Base-by-base conservation (phyloP, 1,139 yeast species). In the Nakaseomyces nivariensis region DNA sequence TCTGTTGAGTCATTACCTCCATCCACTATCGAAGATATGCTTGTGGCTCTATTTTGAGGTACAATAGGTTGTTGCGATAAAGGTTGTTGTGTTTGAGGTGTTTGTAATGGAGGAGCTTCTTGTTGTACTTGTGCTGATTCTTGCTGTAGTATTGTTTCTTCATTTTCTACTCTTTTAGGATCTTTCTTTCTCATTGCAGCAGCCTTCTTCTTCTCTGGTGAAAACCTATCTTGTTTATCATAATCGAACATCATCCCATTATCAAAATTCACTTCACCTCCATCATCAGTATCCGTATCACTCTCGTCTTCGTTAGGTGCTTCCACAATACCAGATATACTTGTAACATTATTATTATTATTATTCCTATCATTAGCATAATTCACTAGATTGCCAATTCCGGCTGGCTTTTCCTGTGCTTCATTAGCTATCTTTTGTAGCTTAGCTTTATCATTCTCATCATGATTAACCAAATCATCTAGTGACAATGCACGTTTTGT, bases 381-480 rank as follows among this genome's bases (percentile, higher is more conserved):
- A 27, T 51, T 22, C 40, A 44, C 17, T 45, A 38, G 7, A 17
- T 33, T 34, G 31, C 47, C 45, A 33, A 34, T 34, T 13, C 36
- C 31, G 31, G 37, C 44, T 8, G 37, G 46, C 25, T 37, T 49
- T 17, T 42, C 49, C 24, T 41, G 34, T 41, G n/a, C 34, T 13
- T 41, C 47, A n/a, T 51, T 52, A 6, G 48, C 41, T 33, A 53
- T 44, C 52, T 53, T 52, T 46, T 53, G 58, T 47, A 56, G 38
- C 52, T 53, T 51, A 4, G 22, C 38, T 40, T 55, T 55, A 31
- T 54, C 58, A 38, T 53, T 51, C 25, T 64, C 67, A 43, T 64
- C 68, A 51, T 64, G 68, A 50, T 66, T 63, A 22, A 66, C 68
- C 48, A 66, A 47, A 49, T 66, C 68, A 45, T 62, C 66, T 45